Percentiles rank a stretch among this genome's conserved stretches.
Evolutionary conservation across 805 yeast species (phyloP).

Genomic region (Jamesozyma jinghongensis): DNA sequence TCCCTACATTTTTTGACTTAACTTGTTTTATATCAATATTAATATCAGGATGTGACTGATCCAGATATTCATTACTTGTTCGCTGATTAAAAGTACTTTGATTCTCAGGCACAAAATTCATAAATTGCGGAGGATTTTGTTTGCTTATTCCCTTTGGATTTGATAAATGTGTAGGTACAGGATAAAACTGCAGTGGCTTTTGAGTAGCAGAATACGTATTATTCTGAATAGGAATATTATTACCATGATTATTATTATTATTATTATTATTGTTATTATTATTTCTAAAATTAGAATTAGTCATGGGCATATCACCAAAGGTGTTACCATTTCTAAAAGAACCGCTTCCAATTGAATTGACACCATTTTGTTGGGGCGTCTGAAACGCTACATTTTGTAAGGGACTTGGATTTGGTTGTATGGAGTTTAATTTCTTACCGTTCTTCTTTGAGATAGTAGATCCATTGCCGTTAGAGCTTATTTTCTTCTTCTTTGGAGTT

Average conservation of each 20-base stretch:
- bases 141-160: too few relatives aligned
- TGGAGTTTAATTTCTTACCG: slow-evolving; percentile 5
- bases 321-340: background rate
- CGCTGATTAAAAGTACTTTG: background rate
- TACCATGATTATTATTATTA: background rate
- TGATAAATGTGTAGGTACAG: slow-evolving; percentile 16
- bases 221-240: background rate
- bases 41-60: too few relatives aligned
- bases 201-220: slow-evolving; percentile 23
- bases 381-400: slow-evolving; percentile 27
- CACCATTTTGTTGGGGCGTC: slow-evolving; percentile 23
- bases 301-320: background rate
- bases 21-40: too few relatives aligned
- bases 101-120: background rate
- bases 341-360: slow-evolving; percentile 2
- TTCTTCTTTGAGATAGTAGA: slow-evolving; percentile 5
- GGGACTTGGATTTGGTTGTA: slow-evolving; percentile 26
- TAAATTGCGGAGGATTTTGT: too few relatives aligned
- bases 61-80: background rate
- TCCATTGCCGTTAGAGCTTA: slow-evolving; percentile 4
- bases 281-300: background rate
- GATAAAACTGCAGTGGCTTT: slow-evolving; percentile 28
- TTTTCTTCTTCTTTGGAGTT: slow-evolving; percentile 24
- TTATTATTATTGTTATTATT: background rate
- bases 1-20: too few relatives aligned